These are phyloP conservation scores for Zygoascus tannicola DNA, from an alignment of 805 yeast species.

Conservation along the genomic window DNA sequence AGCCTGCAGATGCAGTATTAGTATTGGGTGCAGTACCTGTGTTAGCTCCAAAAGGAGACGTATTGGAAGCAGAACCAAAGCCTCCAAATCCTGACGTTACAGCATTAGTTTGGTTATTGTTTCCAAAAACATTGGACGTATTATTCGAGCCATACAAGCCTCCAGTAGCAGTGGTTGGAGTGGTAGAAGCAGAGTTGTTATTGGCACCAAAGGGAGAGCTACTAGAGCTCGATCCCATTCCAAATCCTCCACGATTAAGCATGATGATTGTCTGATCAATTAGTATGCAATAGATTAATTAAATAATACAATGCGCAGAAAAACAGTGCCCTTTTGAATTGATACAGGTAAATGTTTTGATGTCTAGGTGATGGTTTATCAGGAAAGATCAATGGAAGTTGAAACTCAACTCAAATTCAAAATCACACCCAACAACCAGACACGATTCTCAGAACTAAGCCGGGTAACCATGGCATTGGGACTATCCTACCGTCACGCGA, in stretches of 20 bases:
- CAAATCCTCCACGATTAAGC: slow-evolving; percentile 8
- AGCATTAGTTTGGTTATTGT: slow-evolving; percentile 3
- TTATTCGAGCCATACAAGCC: too few relatives aligned
- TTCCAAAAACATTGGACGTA: slow-evolving; percentile 20
- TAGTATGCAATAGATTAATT: too few relatives aligned
- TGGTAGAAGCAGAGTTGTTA: slow-evolving; percentile 4
- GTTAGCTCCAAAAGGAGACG: slow-evolving; percentile 36
- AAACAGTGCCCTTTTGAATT: too few relatives aligned
- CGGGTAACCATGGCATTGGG: slow-evolving; percentile 7
- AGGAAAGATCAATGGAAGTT: too few relatives aligned
- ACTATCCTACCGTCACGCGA: too few relatives aligned
- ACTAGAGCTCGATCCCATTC: slow-evolving; percentile 25
- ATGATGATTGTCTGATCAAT: too few relatives aligned
- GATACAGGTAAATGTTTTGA: too few relatives aligned
- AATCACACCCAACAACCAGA: too few relatives aligned
- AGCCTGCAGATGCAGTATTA: not conserved
- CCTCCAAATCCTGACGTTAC: slow-evolving; percentile 15
- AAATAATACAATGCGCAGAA: too few relatives aligned
- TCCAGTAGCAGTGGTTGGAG: slow-evolving; percentile 8
- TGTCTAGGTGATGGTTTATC: too few relatives aligned
- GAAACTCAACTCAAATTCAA: too few relatives aligned
- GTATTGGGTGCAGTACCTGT: slow-evolving; percentile 7
- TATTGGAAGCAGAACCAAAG: slow-evolving; percentile 19
- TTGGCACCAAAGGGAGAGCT: slow-evolving; percentile 3
- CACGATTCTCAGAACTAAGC: too few relatives aligned